Evolutionary conservation across 805 yeast genomes (phyloP), one percentile per base, ranked within the genome.

Genomic region (Kazachstania kunashirensis): DNA sequence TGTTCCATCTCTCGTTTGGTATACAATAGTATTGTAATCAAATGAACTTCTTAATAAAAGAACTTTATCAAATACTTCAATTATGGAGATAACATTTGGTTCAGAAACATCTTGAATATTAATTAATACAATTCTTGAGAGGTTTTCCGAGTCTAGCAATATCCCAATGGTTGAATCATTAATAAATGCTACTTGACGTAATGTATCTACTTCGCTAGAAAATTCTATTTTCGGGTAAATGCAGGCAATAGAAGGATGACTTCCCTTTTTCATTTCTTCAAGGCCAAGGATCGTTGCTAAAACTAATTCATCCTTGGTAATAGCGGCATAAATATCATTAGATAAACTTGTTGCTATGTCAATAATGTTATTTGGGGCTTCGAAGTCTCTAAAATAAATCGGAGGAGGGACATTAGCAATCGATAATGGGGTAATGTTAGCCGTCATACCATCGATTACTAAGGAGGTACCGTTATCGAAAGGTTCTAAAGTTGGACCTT

Each of bases 341-440:
- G 74, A 64, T 34, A 68, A 58, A 42, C 79, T 73, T 4, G 77
- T 72, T 0, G 94, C 81, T 29, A 74, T 71, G 49, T 81, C 84
- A 15, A 68, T 55, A 6, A 85, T 75, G 39, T 73, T 73, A 1
- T 63, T 66, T 7, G 65, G 66, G 10, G 76, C 62, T 8, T 69
- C 73, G 34, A 84, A 58, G 33, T 77, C 83, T 40, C 94, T 70
- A 52, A 70, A 79, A 17, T 84, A 71, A 53, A 84, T 75, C 29
- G 99, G 99, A 1, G 99, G 99, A 3, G 99, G 99, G 9, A 85
- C 89, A 53, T 79, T 85, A 2, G 95, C 95, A 21, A 78, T 54
- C 1, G 81, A 70, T 25, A 92, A 66, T 0, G 97, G 96, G 0
- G 98, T 89, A 16, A 86, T 61, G 46, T 76, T 73, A 11, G 79